Conservation (phyloP, 208 protist species). For the Blastocrithidia nonstop region DNA sequence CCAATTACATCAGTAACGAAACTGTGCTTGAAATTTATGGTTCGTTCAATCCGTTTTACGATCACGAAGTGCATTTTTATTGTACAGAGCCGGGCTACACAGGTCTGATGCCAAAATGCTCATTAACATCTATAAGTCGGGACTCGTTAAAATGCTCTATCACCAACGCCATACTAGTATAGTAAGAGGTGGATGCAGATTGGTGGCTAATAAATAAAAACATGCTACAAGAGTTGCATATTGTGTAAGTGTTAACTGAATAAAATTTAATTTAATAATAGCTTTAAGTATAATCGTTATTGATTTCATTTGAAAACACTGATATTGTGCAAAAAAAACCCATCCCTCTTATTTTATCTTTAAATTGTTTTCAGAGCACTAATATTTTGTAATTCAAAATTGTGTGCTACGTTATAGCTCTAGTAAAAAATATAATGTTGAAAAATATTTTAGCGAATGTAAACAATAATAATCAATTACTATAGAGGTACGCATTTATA, state of each 20-base stretch:
- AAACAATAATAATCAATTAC: not conserved
- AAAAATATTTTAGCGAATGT: not conserved
- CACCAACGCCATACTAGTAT: not conserved
- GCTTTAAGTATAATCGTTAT: not conserved
- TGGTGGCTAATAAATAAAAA: too few relatives aligned
- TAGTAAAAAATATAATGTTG: not conserved
- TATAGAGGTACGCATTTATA: not conserved
- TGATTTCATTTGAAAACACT: not conserved
- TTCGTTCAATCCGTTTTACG: too few relatives aligned
- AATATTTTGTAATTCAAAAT: not conserved
- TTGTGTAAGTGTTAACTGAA: not conserved
- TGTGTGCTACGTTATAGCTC: not conserved
- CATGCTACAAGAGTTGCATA: too few relatives aligned
- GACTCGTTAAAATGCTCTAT: constrained; percentile 7
- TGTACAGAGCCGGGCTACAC: not conserved
- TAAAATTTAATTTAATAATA: constrained; percentile 1
- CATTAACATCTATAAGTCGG: constrained; percentile 9
- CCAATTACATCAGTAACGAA: too few relatives aligned
- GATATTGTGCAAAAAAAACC: too few relatives aligned
- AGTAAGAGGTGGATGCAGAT: too few relatives aligned
- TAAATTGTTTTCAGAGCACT: not conserved
- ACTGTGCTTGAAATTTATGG: too few relatives aligned
- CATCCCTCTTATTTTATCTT: not conserved
- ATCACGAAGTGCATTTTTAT: too few relatives aligned
- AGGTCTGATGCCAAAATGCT: not conserved